Evolutionary conservation across 2,329 filamentous ascomycete species (phyloP), one percentile per base, ranked within the genome.

Genomic region (Penicillium fuscoglaucum): DNA sequence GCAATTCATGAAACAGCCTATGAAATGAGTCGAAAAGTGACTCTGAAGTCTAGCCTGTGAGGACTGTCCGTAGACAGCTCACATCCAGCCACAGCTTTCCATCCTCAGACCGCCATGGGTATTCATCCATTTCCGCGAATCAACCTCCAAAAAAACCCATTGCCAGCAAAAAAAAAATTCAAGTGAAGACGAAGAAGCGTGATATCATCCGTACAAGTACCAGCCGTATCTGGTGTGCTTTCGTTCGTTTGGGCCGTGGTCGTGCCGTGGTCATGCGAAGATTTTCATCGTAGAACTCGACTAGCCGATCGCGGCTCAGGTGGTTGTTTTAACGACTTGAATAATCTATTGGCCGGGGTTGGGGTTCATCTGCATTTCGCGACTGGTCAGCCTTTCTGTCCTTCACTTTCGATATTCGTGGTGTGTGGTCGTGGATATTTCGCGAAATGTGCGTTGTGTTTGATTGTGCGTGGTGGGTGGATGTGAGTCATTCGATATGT

Each of bases 351-450:
- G 77, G 77, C 86, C 87, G 74, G 90, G 89, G 86, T 91, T 91
- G 79, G 90, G 89, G 87, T 93, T 93, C 90, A 93, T 93, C 90
- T 90, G 66, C 58, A 58, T 19, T 56, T 55, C 24, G 31, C 24
- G 21, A 43, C 46, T 50, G 47, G 63, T 68, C 55, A 68, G 66
- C 59, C 53, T 60, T 56, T 40, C 35, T 53, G 26, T 60, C 55
- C 55, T 61, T 51, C n/a, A 37, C 21, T 33, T 19, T 41, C 46
- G 44, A 9, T 31, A 40, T 50, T 60, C 62, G 41, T 45, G 45
- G 63, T 58, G 46, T 62, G 59, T 50, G 9, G 19, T 53, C 47
- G 41, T 51, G 28, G 29, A 29, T 44, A 21, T 28, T 39, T 53
- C 28, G 50, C 37, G 37, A 5, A 21, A 7, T 28, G 33, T 47